Evolutionary conservation across 1,284 basidiomycete species (phyloP).

Genomic region (Ganoderma lingzhi): DNA sequence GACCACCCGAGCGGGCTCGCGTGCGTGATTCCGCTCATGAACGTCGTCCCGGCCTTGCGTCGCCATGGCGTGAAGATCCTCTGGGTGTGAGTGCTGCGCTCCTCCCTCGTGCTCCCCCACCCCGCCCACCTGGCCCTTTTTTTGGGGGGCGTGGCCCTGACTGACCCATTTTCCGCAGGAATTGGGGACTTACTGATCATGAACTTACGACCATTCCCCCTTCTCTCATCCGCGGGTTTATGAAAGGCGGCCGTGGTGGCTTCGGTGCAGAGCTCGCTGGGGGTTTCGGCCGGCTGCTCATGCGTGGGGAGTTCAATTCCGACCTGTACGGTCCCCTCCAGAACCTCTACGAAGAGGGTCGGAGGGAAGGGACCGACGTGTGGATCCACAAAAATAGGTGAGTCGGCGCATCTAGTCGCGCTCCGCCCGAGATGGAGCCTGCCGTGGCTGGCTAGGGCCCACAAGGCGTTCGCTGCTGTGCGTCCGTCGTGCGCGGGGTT

Average conservation of each 20-base stretch:
- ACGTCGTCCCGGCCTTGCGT: constrained; percentile 58
- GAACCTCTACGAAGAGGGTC: constrained; percentile 59
- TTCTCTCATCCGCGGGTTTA: constrained; percentile 58
- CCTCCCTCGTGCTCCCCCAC: not conserved
- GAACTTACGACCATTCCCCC: constrained; percentile 71
- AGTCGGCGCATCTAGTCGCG: not conserved
- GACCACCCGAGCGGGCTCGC: constrained; percentile 63
- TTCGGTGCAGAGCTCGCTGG: constrained; percentile 65
- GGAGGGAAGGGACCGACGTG: constrained; percentile 63
- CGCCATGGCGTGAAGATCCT: constrained; percentile 65
- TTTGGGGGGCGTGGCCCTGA: not conserved
- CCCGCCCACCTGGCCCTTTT: not conserved
- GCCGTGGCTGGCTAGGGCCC: not conserved
- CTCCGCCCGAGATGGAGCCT: not conserved
- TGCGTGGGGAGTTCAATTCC: constrained; percentile 63
- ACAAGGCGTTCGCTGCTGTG: not conserved
- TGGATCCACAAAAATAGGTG: constrained; percentile 80
- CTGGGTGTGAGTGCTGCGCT: constrained; percentile 60
- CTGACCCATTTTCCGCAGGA: constrained; percentile 48
- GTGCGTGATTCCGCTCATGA: constrained; percentile 64
- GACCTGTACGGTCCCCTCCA: constrained; percentile 71
- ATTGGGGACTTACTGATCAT: constrained; percentile 73
- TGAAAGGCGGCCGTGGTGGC: constrained; percentile 57
- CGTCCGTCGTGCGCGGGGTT: not conserved
- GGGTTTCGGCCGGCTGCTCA: constrained; percentile 64